Percentiles rank a stretch among this genome's conserved stretches.
These are phyloP conservation scores for Neofusicoccum kwambonambiense DNA, from an alignment of 2,329 filamentous ascomycete species.

Conservation along the genomic window DNA sequence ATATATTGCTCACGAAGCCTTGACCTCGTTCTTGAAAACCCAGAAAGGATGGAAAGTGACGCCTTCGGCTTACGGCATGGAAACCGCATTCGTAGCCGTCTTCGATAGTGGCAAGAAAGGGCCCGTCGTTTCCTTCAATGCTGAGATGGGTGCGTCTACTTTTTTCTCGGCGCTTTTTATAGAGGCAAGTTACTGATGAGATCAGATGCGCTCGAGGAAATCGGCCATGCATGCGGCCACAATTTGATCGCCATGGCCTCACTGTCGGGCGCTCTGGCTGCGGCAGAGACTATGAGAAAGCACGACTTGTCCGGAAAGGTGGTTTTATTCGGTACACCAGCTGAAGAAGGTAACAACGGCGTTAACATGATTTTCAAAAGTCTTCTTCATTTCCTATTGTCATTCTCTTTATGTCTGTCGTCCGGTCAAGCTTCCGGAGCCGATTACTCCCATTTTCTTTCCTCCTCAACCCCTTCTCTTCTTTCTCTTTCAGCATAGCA, in stretches of 20 bases:
- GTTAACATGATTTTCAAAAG: too few species aligned
- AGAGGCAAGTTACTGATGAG: neutral
- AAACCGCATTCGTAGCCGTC: constrained; percentile 54
- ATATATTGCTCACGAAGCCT: constrained; percentile 49
- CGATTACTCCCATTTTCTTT: neutral
- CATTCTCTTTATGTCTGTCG: neutral
- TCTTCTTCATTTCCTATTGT: neutral
- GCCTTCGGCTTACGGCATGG: constrained; percentile 51
- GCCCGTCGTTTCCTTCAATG: constrained; percentile 47
- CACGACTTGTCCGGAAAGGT: constrained; percentile 35
- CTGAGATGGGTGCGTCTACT: constrained; percentile 31
- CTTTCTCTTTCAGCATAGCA: neutral
- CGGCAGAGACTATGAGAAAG: constrained; percentile 29
- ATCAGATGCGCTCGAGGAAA: constrained; percentile 39
- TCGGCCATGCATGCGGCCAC: constrained; percentile 48
- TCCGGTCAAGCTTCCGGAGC: neutral
- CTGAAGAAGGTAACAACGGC: constrained; percentile 36
- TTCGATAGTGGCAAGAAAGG: constrained; percentile 49
- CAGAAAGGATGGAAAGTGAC: constrained; percentile 52
- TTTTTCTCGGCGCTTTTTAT: neutral
- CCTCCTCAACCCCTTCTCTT: too few species aligned
- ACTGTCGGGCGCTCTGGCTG: constrained; percentile 40
- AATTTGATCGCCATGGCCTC: constrained; percentile 46
- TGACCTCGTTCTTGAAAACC: constrained; percentile 49
- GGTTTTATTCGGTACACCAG: constrained; percentile 45